A percentile compares a stretch with the other conserved stretches of the same genome.
These are phyloP conservation scores for Yarrowia phangngaensis DNA, from an alignment of 805 yeast genomes.

Conservation along the genomic window DNA sequence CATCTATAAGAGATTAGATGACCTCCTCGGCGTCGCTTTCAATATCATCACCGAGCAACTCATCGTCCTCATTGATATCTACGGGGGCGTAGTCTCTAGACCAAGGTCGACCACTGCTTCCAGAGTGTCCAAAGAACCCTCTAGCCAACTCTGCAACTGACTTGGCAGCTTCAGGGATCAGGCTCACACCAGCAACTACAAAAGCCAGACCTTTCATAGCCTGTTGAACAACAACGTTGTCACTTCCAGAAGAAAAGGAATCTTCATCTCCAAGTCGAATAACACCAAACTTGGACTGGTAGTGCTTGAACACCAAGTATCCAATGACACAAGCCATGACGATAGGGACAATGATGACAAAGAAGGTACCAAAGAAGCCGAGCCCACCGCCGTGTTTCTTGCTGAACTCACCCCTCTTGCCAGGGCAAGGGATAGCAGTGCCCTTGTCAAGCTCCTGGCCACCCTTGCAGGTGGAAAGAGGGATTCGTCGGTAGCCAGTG, in stretches of 20 bases:
- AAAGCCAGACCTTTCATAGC: conserved; percentile 38
- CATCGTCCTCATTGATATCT: conserved; percentile 39
- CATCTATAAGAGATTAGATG: conserved; percentile 28
- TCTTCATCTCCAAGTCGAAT: conserved; percentile 73
- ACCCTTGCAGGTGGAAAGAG: conserved; percentile 79
- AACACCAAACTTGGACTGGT: conserved; percentile 79
- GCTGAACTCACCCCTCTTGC: conserved; percentile 63
- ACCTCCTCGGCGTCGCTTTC: conserved; percentile 33
- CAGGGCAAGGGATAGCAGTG: conserved; percentile 77
- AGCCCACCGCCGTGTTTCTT: conserved; percentile 50
- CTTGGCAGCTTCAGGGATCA: conserved; percentile 31
- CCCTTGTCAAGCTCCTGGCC: conserved; percentile 70
- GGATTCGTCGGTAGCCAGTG: conserved; percentile 87
- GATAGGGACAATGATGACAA: conserved; percentile 57
- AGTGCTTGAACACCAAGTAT: conserved; percentile 74
- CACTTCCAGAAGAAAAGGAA: conserved; percentile 15
- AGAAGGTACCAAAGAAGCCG: conserved; percentile 47
- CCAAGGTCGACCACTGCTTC: conserved; percentile 17
- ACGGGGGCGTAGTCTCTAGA: conserved; percentile 34
- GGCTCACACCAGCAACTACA: conserved; percentile 32
- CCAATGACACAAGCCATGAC: conserved; percentile 50
- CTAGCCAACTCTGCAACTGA: neutral
- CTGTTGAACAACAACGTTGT: conserved; percentile 31
- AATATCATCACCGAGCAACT: conserved; percentile 35
- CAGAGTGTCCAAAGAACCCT: conserved; percentile 13